Evolutionary conservation across 768 basidiomycete genomes (phyloP).

Genomic region (Cystofilobasidium capitatum): DNA sequence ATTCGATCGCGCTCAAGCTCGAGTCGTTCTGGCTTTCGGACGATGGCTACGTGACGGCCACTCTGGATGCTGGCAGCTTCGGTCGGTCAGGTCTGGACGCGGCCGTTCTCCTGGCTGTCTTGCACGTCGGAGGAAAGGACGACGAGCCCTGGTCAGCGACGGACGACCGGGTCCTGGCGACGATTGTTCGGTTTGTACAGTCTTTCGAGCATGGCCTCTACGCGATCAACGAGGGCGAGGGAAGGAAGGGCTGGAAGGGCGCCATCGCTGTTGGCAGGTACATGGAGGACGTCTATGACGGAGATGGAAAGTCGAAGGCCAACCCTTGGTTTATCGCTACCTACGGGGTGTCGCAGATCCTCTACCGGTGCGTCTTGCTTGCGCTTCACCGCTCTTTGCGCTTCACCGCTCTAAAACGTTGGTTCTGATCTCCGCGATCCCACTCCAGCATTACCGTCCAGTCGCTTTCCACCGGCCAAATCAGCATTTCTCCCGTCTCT

Average conservation of each 20-base stretch:
- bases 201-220: constrained; percentile 36
- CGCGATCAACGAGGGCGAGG: constrained; percentile 31
- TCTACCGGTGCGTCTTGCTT: not conserved
- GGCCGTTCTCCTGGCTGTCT: constrained; percentile 35
- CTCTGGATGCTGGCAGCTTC: constrained; percentile 13
- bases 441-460: constrained; percentile 4
- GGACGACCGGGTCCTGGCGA: constrained; percentile 31
- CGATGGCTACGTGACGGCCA: constrained; percentile 16
- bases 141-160: constrained; percentile 9
- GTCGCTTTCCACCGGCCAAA: not conserved
- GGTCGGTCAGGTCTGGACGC: constrained; percentile 34
- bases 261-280: constrained; percentile 35
- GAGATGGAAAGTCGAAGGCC: constrained; percentile 33
- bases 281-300: constrained; percentile 40
- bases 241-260: constrained; percentile 22
- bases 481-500: constrained; percentile 7
- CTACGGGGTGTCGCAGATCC: constrained; percentile 10
- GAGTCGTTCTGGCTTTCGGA: constrained; percentile 32
- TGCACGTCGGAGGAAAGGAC: constrained; percentile 27
- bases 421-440: too few relatives aligned
- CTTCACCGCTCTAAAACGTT: not conserved
- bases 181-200: constrained; percentile 33
- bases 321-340: constrained; percentile 37
- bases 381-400: not conserved
- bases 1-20: constrained; percentile 24